Evolutionary conservation across 148 eudicot species (phyloP).

Genomic region (Diospyros lotus): DNA sequence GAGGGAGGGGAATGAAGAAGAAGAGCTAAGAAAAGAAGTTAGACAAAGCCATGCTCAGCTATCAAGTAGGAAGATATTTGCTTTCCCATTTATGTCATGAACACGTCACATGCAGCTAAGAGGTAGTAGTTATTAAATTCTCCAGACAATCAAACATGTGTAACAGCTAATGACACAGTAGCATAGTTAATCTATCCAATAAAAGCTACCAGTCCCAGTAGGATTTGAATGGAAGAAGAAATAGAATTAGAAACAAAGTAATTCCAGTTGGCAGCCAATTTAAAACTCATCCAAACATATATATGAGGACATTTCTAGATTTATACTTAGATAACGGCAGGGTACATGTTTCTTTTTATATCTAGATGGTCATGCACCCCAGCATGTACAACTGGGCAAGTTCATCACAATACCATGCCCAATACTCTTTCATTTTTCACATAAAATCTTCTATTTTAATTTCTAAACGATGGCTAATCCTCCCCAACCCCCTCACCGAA

Average conservation of each 20-base stretch:
- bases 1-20: slow-evolving; percentile 1
- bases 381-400: no score
- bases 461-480: no score
- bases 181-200: background rate
- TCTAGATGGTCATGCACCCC: no score
- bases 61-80: background rate
- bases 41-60: background rate
- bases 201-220: background rate
- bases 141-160: background rate
- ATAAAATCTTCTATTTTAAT: no score
- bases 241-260: background rate
- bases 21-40: background rate
- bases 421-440: no score
- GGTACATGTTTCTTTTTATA: no score
- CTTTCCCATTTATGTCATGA: background rate
- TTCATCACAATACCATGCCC: no score
- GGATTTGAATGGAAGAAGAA: background rate
- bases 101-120: background rate
- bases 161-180: background rate
- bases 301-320: no score
- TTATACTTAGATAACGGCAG: no score
- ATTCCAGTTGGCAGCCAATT: background rate
- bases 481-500: no score
- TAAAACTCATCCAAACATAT: background rate
- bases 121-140: background rate